Percentiles rank a stretch among this genome's conserved stretches.
Evolutionary conservation across 306 rosid genomes (phyloP).

Genomic region (Cajanus cajan): DNA sequence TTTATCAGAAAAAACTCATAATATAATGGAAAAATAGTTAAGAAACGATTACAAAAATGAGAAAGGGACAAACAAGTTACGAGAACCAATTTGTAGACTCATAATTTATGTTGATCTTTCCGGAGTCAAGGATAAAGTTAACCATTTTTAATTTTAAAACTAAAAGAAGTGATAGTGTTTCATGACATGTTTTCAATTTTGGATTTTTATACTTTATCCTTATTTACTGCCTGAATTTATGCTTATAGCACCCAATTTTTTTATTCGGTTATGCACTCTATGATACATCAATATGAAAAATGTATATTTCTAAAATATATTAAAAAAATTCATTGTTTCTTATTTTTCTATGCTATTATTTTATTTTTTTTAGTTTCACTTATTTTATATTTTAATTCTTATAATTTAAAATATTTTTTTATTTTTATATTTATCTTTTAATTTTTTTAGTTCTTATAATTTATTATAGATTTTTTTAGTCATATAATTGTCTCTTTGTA

Average conservation of each 20-base stretch:
- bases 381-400: too few species aligned
- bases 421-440: too few species aligned
- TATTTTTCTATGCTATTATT: too few species aligned
- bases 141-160: neutral
- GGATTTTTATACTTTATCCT: slow-evolving; percentile 13
- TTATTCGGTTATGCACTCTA: neutral
- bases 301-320: too few species aligned
- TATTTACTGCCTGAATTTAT: neutral
- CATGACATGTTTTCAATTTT: neutral
- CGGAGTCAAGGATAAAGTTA: neutral
- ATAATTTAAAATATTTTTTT: too few species aligned
- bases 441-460: too few species aligned
- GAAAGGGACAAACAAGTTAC: neutral
- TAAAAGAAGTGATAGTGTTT: neutral
- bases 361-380: too few species aligned
- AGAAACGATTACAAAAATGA: neutral
- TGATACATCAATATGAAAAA: neutral
- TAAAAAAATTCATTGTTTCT: too few species aligned
- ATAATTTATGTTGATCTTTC: neutral
- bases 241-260: neutral
- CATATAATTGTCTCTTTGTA: too few species aligned
- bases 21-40: neutral
- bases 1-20: neutral
- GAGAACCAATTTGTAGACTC: neutral
- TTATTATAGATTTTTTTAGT: too few species aligned